Percentiles rank a stretch among this genome's conserved stretches.
Conservation (phyloP, 2,329 filamentous ascomycete species). For the Didymella segeticola region DNA sequence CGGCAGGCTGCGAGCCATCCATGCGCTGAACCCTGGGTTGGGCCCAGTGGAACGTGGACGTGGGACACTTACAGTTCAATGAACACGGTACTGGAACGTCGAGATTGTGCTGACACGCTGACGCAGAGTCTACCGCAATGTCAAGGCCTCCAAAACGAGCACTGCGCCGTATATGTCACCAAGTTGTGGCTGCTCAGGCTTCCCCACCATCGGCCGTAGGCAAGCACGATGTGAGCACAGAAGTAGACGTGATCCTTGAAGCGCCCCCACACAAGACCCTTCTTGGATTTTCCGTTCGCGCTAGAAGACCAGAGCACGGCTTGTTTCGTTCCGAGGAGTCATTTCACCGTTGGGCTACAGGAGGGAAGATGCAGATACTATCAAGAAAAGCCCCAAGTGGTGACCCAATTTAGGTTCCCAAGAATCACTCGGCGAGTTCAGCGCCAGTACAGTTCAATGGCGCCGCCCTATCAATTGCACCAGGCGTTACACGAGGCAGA, state of each 20-base stretch:
- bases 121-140: neutral
- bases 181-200: slow-evolving; percentile 11
- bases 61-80: slow-evolving; percentile 25
- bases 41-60: slow-evolving; percentile 12
- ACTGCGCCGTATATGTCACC: slow-evolving; percentile 3
- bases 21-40: slow-evolving; percentile 28
- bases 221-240: slow-evolving; percentile 20
- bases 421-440: neutral
- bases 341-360: neutral
- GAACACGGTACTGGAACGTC: slow-evolving; percentile 11
- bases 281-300: slow-evolving; percentile 20
- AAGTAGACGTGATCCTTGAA: slow-evolving; percentile 17
- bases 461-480: slow-evolving; percentile 1
- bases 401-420: neutral
- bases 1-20: slow-evolving; percentile 19
- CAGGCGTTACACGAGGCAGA: slow-evolving; percentile 2
- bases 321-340: slow-evolving; percentile 23
- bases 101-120: slow-evolving; percentile 3
- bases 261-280: slow-evolving; percentile 17
- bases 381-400: neutral
- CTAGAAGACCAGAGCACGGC: slow-evolving; percentile 24
- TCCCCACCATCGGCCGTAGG: slow-evolving; percentile 11
- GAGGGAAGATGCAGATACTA: neutral
- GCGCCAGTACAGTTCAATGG: neutral
- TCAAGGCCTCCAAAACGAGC: neutral